phyloP scores from a whole-genome alignment of 352 stramenopile genomes.

The Pythium aquatile region DNA sequence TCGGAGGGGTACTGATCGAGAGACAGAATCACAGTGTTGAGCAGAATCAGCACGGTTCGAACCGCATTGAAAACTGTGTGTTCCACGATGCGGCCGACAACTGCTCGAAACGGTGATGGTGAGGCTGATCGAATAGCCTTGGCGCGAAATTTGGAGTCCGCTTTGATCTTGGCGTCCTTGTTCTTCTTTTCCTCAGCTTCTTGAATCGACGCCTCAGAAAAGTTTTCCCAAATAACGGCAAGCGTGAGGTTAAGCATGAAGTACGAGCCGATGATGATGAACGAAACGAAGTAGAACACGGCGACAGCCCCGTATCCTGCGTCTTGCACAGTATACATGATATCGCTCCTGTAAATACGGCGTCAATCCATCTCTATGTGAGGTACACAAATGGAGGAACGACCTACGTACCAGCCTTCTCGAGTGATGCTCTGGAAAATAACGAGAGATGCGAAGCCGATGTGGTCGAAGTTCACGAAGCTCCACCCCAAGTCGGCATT shows the following conservation, averaged over 20 bases:
- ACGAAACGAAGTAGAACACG: slow-evolving; percentile 83
- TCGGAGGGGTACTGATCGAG: slow-evolving; percentile 77
- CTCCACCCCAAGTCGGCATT: slow-evolving; percentile 83
- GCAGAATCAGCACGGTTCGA: slow-evolving; percentile 60
- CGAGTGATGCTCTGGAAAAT: slow-evolving; percentile 90
- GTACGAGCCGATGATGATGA: slow-evolving; percentile 88
- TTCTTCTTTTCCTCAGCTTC: slow-evolving; percentile 54
- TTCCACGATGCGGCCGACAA: slow-evolving; percentile 33
- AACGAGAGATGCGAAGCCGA: slow-evolving; percentile 67
- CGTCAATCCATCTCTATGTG: background rate
- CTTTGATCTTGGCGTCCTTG: background rate
- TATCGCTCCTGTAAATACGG: slow-evolving; percentile 35
- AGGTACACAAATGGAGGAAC: too few relatives aligned
- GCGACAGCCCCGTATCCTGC: slow-evolving; percentile 43
- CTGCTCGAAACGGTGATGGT: slow-evolving; percentile 11
- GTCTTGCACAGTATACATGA: slow-evolving; percentile 45
- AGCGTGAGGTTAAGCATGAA: slow-evolving; percentile 91
- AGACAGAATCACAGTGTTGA: slow-evolving; percentile 85
- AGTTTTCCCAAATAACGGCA: slow-evolving; percentile 88
- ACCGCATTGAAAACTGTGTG: slow-evolving; percentile 58
- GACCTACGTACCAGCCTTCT: slow-evolving; percentile 65
- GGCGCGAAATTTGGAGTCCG: background rate
- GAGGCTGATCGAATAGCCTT: background rate
- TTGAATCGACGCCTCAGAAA: slow-evolving; percentile 53
- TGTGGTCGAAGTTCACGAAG: slow-evolving; percentile 87